Conservation (phyloP, 441 rosid species). For the Jatropha multifida region DNA sequence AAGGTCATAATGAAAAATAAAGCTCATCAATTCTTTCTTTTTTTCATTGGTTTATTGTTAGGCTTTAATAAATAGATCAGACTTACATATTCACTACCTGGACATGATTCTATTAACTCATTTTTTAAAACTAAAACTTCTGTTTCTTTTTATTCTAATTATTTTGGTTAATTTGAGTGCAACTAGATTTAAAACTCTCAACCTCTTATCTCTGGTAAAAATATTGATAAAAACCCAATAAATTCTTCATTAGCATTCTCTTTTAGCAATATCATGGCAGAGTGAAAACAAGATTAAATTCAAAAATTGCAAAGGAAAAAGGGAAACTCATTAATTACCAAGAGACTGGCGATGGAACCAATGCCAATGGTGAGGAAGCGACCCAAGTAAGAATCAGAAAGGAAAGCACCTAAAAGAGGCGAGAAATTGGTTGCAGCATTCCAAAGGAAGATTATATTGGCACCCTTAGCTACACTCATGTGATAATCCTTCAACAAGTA, state of each 20-base stretch:
- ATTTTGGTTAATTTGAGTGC: too few relatives aligned
- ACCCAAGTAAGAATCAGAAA: slow-evolving; percentile 81
- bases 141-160: too few relatives aligned
- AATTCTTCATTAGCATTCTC: not conserved
- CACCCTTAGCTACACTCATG: slow-evolving; percentile 46
- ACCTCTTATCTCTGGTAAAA: too few relatives aligned
- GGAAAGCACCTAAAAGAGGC: slow-evolving; percentile 70
- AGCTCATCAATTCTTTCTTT: not conserved
- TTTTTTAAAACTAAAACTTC: too few relatives aligned
- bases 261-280: not conserved
- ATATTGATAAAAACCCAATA: too few relatives aligned
- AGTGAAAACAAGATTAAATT: not conserved
- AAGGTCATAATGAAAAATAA: not conserved
- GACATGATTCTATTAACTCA: too few relatives aligned
- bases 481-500: slow-evolving; percentile 64
- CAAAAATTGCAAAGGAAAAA: not conserved
- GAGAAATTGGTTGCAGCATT: slow-evolving; percentile 68
- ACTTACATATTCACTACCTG: too few relatives aligned
- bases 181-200: too few relatives aligned
- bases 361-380: slow-evolving; percentile 68
- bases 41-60: too few relatives aligned
- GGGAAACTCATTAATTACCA: slow-evolving; percentile 40
- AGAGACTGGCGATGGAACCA: slow-evolving; percentile 59
- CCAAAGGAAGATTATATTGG: slow-evolving; percentile 66
- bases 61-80: too few relatives aligned